phyloP scores from a whole-genome alignment of 2,329 filamentous ascomycete species.

The Cercospora sp. region DNA sequence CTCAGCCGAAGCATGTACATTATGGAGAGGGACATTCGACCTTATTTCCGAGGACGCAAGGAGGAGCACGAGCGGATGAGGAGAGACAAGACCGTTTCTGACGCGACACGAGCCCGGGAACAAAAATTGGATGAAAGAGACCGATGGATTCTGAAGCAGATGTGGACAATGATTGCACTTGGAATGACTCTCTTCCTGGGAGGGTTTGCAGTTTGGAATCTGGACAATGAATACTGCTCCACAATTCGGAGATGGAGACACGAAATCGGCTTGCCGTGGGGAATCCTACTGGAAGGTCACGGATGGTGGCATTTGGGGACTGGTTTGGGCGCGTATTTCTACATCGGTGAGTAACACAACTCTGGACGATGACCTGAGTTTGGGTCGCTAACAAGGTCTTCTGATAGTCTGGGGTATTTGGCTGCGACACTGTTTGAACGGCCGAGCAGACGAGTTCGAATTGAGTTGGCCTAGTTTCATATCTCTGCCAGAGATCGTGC shows the following conservation, averaged over 20 bases:
- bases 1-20: constrained; percentile 73
- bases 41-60: constrained; percentile 51
- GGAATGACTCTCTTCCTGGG: constrained; percentile 71
- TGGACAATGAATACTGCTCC: constrained; percentile 76
- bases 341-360: constrained; percentile 55
- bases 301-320: constrained; percentile 82
- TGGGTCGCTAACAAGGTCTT: constrained; percentile 13
- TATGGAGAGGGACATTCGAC: constrained; percentile 68
- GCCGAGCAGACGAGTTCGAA: constrained; percentile 68
- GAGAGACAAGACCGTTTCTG: constrained; percentile 24
- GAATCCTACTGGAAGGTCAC: constrained; percentile 71
- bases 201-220: constrained; percentile 74
- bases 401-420: constrained; percentile 69
- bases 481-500: constrained; percentile 56
- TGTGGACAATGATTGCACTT: constrained; percentile 74
- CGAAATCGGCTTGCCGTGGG: constrained; percentile 74
- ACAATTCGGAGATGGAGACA: constrained; percentile 66
- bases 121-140: constrained; percentile 58
- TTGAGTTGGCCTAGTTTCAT: constrained; percentile 68
- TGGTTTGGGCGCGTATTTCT: constrained; percentile 80
- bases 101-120: constrained; percentile 41
- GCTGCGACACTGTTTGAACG: constrained; percentile 74
- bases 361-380: background rate
- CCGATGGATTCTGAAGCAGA: constrained; percentile 59
- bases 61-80: constrained; percentile 41